Evolutionary conservation across 1,284 basidiomycete species (phyloP), one percentile per base, ranked within the genome.

Genomic region (Melampsora abietis-canadensis): DNA sequence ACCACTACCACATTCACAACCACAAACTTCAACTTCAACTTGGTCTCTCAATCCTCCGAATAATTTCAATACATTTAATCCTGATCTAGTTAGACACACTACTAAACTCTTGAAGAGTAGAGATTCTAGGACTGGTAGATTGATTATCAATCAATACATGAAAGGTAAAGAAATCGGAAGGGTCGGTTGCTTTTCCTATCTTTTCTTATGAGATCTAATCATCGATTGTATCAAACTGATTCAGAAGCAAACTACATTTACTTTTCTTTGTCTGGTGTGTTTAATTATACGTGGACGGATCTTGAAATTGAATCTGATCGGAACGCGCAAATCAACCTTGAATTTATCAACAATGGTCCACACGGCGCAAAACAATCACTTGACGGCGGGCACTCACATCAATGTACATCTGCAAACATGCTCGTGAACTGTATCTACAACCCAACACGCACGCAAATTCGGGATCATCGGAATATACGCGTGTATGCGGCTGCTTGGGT

Each of bases 101-200:
- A 75, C 72, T 17, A 75, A 75, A 54, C 54, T 75, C 21, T 64
- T 66, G 40, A 75, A 75, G 44, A 62, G 54, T 61, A n/a, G 72
- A 14, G 72, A 75, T 48, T 75, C 72, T 59, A 46, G 54, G 64
- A 75, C 72, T 0, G 72, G 72, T 15, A 31, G 72, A 51, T 48
- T 75, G 24, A 75, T 75, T 46, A 75, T 75, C 47, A 75, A 75
- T 37, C 72, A 75, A 44, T 75, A 75, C 34, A 75, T 75, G 72
- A 75, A 75, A 48, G 72, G 72, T 30, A 75, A 75, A 34, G 72
- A 75, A 62, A 31, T 75, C 24, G 72, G 72, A 46, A 40, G 72
- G 30, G 72, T 75, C 15, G 6, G 31, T 66, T 27, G 21, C 12
- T 27, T 21, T 66, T 44, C 61, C 12, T 2, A 30, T 30, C 24